Evolutionary conservation across 2,329 filamentous ascomycete species (phyloP), one percentile per base, ranked within the genome.

Genomic region (Cladosporium sp.): DNA sequence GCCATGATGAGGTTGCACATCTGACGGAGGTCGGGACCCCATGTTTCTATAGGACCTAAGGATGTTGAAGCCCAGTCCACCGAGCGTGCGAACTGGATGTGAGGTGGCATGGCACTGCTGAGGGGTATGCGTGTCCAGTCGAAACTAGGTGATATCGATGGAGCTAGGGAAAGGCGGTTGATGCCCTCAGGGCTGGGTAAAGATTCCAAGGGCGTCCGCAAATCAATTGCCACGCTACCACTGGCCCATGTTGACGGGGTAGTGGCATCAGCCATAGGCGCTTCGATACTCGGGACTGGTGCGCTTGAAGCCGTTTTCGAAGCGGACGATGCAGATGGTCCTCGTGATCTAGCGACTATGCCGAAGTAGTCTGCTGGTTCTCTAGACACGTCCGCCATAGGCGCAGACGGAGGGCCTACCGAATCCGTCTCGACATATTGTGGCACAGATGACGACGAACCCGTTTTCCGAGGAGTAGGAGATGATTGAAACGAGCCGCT

Each of bases 1-100:
- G 80, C 85, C 86, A 93, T 90, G 58, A 95, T 82, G 38, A 92
- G 70, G 65, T 91, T 92, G 43, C 86, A 85, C 83, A 91, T 88
- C 55, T 83, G 80, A 48, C 89, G 79, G 43, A 93, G 70, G 59
- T 90, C 86, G 24, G 80, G 1, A 79, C 73, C 60, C 88, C 88
- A 95, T 42, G 75, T 71, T 55, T 88, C 84, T 17, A 93, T 89
- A 0, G 88, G 85, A 0, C 89, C 88, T 1, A 93, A 73, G 3
- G 83, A 73, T 1, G 88, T 93, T 0, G 78, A 73, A 2, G 79
- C 79, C 89, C 88, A 95, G 64, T 91, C 84, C 30, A 85, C 67
- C 34, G 80, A 82, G 32, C 86, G 80, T 15, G 85, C 84, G 58
- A 92, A 88, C 48, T 78, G 80, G 41, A 92, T 85, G 63, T 93